Base-by-base conservation (phyloP, 2,329 filamentous ascomycete species). In the Domatiomyces catenatus region DNA sequence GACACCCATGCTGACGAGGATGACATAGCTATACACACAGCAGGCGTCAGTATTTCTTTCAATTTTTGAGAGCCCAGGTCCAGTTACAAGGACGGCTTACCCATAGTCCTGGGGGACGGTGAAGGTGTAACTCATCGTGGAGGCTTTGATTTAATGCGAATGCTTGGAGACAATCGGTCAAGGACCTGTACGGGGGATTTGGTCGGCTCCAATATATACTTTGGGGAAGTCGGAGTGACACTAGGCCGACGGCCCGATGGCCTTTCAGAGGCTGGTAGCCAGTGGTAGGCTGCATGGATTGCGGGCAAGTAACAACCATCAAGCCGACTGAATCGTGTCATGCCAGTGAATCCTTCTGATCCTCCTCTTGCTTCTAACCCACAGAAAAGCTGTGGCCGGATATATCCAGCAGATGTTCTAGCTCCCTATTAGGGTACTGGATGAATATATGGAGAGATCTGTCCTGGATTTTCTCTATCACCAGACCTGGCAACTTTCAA, bases 1-100 rank as follows among this genome's bases (percentile, higher is more conserved):
- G 53, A 71, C 74, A 51, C 71, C 71, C 54, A 76, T 69, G 36
- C 74, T 71, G 56, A 76, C 66, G 59, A 69, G 66, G 60, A 79
- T 67, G 63, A 77, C 75, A 62, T 74, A 74, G 64, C 79, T 80
- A 54, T 45, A 47, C 43, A 24, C 22, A 24, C 22, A 24, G 3
- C 22, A 24, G n/a, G 22, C 15, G 52, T 60, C 44, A 59, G 54
- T 47, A n/a, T n/a, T n/a, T 36, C 4, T 15, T 7, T 12, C 42
- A 18, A 47, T 44, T 17, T 12, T 7, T 43, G 24, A 15, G 19
- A 19, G 19, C 32, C 36, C 50, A 42, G 44, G 47, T 48, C 12
- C 20, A 20, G 12, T 19, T 47, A 2, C 48, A 32, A 42, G 6
- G 36, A n/a, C 32, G 22, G 57, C 66, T 53, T 63, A 73, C 71